Evolutionary conservation across 2,329 filamentous ascomycete genomes (phyloP), one percentile per base, ranked within the genome.

Genomic region (Fusarium sp.): DNA sequence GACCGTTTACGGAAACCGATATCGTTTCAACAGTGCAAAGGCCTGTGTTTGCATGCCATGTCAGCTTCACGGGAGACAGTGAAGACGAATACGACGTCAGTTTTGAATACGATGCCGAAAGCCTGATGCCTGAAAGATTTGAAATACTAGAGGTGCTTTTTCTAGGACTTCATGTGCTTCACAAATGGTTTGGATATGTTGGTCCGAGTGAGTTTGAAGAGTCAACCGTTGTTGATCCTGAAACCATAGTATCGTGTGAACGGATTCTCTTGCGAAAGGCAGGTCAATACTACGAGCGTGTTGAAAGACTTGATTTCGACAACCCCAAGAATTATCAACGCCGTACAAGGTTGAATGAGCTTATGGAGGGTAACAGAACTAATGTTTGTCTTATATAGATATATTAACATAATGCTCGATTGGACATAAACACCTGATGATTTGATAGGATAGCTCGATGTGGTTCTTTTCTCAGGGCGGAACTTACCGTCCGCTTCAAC

Each of bases 401-500:
- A 31, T 9, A 7, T 23, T 23, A 37, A 29, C 8, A 16, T 18
- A 11, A 21, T 11, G 7, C 4, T 15, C 12, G 16, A 3, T 4
- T 35, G 23, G 1, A 49, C 15, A 25, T 2, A 35, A 25, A 10
- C 7, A 51, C 0, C 6, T 11, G 9, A 25, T 25, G 4, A 4
- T 25, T 18, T 14, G 3, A 33, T 1, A 15, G 10, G 29, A 25
- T 3, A 51, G 16, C 6, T 23, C 8, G 4, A 33, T 19, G 9
- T 10, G 7, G 16, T 33, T 33, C 11, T 25, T 35, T 25, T 51
- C n/a, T 14, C 4, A 4, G 4, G 21, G 9, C 6, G 16, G 29
- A 18, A 35, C 2, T 8, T 8, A 1, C 18, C 8, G 16, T 19
- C 6, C 11, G n/a, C 8, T 33, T n/a, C 5, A 35, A 11, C 18